These are phyloP conservation scores for Backusella morwellensis DNA, from an alignment of 192 early-diverging fungal species.

Conservation along the genomic window DNA sequence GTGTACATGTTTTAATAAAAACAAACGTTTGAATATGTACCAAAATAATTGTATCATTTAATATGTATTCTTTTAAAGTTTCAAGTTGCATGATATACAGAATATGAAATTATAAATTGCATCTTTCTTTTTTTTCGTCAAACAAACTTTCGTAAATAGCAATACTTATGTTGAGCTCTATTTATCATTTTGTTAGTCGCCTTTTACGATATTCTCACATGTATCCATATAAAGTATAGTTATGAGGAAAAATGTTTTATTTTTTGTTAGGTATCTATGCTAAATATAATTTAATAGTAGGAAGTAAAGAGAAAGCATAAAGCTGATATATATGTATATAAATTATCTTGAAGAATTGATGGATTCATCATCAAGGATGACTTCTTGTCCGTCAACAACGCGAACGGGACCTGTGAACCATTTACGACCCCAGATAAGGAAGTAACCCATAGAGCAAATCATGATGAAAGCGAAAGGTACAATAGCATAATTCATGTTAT, in stretches of 20 bases:
- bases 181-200: background rate
- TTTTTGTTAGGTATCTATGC: background rate
- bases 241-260: background rate
- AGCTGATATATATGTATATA: background rate
- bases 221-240: background rate
- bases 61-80: too few species aligned
- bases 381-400: slow-evolving; percentile 27
- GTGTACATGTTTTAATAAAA: background rate
- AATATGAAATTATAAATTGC: background rate
- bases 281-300: background rate
- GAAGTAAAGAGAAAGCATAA: background rate
- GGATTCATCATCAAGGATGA: slow-evolving; percentile 27
- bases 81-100: background rate
- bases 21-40: background rate
- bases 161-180: background rate
- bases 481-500: slow-evolving; percentile 51
- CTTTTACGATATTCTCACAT: background rate
- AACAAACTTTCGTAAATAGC: background rate
- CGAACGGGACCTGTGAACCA: slow-evolving; percentile 49
- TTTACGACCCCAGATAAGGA: slow-evolving; percentile 48
- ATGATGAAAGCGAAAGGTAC: slow-evolving; percentile 48
- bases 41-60: too few species aligned
- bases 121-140: background rate
- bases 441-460: slow-evolving; percentile 42
- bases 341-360: background rate